Percentiles rank a stretch among this genome's conserved stretches.
Conservation (phyloP, 257 asterid species). For the Scutellaria barbata region DNA sequence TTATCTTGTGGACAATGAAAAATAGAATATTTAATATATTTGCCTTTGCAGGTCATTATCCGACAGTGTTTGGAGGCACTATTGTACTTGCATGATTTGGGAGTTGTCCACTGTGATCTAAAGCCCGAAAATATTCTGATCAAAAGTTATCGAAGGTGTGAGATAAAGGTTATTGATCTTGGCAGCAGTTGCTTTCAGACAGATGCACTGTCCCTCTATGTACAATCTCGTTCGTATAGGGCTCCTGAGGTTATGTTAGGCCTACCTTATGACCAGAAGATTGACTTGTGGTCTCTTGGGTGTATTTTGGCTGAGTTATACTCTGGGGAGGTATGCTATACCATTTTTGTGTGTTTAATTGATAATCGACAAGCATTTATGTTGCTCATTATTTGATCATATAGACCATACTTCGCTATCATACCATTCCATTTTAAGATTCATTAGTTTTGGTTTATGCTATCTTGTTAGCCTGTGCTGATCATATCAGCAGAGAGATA, state of each 20-base stretch:
- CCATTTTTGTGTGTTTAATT: not conserved
- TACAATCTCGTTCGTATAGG: conserved; percentile 90
- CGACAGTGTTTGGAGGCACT: conserved; percentile 82
- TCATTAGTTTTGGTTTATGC: too few species aligned
- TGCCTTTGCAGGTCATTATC: conserved; percentile 60
- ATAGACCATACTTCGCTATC: too few species aligned
- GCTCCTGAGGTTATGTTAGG: conserved; percentile 95
- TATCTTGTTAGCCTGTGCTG: too few species aligned
- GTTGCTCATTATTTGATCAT: not conserved
- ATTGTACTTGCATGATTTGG: conserved; percentile 70
- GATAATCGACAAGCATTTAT: not conserved
- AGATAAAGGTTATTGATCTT: conserved; percentile 85
- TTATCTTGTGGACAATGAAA: not conserved
- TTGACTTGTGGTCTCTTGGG: conserved; percentile 90
- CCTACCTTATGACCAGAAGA: conserved; percentile 74
- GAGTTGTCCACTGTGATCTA: conserved; percentile 84
- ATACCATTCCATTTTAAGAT: too few species aligned
- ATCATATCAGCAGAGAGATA: too few species aligned
- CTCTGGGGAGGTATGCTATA: conserved; percentile 72
- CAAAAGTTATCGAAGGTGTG: conserved; percentile 73
- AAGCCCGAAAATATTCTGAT: conserved; percentile 92
- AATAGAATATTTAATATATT: not conserved
- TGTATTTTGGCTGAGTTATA: conserved; percentile 83
- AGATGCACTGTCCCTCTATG: conserved; percentile 66
- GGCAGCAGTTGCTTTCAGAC: conserved; percentile 93